Percentiles rank a stretch among this genome's conserved stretches.
Evolutionary conservation across 2,329 filamentous ascomycete species (phyloP).

Genomic region (Rhynchosporium secalis): DNA sequence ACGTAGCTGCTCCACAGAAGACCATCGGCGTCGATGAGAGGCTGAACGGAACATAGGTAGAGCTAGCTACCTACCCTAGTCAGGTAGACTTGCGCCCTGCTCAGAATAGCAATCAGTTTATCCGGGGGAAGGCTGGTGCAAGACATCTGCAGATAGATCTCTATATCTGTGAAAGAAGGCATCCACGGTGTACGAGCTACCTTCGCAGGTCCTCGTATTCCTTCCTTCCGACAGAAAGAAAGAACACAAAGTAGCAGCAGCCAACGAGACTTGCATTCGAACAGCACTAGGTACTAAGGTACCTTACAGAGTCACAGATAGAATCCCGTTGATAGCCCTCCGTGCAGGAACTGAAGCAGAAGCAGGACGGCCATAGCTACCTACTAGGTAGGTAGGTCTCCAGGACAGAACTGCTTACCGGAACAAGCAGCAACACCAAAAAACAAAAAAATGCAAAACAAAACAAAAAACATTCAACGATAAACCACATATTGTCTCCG

Average conservation of each 20-base stretch:
- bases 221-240: too few species aligned
- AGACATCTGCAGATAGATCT: background rate
- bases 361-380: too few species aligned
- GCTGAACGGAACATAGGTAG: too few species aligned
- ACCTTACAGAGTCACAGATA: background rate
- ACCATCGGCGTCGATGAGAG: too few species aligned
- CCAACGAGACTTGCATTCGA: background rate
- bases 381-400: too few species aligned
- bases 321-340: slow-evolving; percentile 4
- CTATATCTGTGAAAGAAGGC: too few species aligned
- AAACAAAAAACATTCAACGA: background rate
- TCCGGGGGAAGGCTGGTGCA: background rate
- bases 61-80: too few species aligned
- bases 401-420: too few species aligned
- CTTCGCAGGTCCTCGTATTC: background rate
- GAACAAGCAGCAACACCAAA: too few species aligned
- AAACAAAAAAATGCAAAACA: too few species aligned
- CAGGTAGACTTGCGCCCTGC: background rate
- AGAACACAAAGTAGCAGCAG: background rate
- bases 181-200: background rate
- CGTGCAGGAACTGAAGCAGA: background rate
- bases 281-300: background rate
- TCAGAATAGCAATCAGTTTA: background rate
- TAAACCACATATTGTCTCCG: background rate
- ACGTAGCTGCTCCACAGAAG: too few species aligned